Evolutionary conservation across 2,329 filamentous ascomycete genomes (phyloP), one percentile per base, ranked within the genome.

Genomic region (Claviceps pazoutovae): DNA sequence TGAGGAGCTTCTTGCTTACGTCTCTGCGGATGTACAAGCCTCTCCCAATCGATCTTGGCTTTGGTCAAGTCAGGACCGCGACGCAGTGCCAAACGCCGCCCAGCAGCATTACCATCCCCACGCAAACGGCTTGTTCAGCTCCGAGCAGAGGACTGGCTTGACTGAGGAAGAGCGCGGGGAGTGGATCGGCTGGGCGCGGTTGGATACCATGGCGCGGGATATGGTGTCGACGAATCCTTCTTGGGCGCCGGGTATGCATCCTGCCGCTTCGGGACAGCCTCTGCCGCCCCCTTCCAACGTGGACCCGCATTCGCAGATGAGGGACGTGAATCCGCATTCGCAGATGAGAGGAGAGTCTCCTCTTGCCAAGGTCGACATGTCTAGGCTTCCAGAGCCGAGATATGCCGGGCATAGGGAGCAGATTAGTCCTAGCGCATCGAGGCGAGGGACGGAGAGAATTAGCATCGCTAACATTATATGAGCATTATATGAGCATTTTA

Each of bases 1-100:
- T 60, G 90, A 97, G 63, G 91, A 96, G 64, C 77, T 97, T 58
- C 71, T 97, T 30, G 87, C 83, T 0, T 95, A 95, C 60, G 81
- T 86, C 1, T 91, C 86, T 34, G 86, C 84, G 0, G 93, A 97
- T 67, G 74, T 94, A 60, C 91, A 97, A 67, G 86, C 84, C 1
- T 81, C 78, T n/a, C 74, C 76, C 0, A 84, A 89, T 50, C 80
- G 80, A 38, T 83, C 83, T 13, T 97, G 91, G 91, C 78, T 90
- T 4, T 96, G 90, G 91, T 69, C 78, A 60, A 74, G 78, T 34
- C 74, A 75, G 38, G 82, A 84, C 59, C 65, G 66, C 43, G 74
- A 75, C 43, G 55, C 60, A 9, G 56, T 58, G 38, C 60, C 59
- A 43, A 55, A 61, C 41, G 57, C 51, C 55, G 8, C 53, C 48